Evolutionary conservation across 306 rosid species (phyloP), one percentile per base, ranked within the genome.

Genomic region (Quercus variabilis): DNA sequence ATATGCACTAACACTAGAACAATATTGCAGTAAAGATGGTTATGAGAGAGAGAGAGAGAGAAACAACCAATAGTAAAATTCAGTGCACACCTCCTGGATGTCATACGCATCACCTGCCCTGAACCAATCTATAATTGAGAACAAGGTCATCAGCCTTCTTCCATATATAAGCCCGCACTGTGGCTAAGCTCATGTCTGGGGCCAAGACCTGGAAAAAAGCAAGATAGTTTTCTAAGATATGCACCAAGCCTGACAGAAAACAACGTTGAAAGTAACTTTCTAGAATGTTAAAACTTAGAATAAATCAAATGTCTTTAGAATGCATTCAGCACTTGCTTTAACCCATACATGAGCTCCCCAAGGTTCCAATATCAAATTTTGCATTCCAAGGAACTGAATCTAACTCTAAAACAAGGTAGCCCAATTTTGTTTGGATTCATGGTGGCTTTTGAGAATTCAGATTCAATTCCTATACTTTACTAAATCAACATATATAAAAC

Each of bases 121-220:
- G 97, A 81, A 88, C 82, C 84, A 93, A 86, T 90, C 92, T 90
- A 82, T 95, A 96, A 86, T 96, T 91, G 83, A 96, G 88, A 84
- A 93, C 73, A 56, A 96, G 84, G 82, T 96, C 99, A 49, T 96
- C 99, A 17, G 93, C 6, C 89, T 96, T 96, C 92, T 93, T 96
- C 99, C 99, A 96, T 78, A 96, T 79, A 82, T 96, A 96, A 84
- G 95, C 84, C 70, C 96, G 87, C 74, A 91, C 98, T 17, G 99
- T 96, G 84, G 99, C 99, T 83, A 96, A 86, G 85, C 98, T 96
- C 96, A 93, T 83, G 8, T 93, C 98, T 59, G 97, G 96, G 62
- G 92, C 80, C 87, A 96, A 83, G 35, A 88, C 97, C 99, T 96
- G 89, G 25, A 81, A 78, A 75, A 54, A 69, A 74, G 28, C 63